Conservation (phyloP, 139 green algal species). For the Chloropicon primus region DNA sequence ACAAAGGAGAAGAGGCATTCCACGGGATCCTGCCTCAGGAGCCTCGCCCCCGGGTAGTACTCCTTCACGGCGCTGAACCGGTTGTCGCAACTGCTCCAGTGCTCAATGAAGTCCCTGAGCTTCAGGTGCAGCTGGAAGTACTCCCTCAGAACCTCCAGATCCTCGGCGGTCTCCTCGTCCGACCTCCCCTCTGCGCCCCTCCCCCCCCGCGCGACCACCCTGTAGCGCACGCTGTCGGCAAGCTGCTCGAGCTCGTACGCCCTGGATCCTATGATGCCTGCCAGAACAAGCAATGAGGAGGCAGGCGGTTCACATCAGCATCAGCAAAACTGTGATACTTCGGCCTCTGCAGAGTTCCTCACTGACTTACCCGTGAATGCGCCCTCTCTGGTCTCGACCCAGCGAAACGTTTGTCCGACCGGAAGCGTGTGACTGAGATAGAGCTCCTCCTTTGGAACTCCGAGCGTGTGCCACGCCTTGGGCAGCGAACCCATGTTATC, state of each 20-base stretch:
- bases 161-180: constrained; percentile 1
- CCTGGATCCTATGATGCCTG: constrained; percentile 54
- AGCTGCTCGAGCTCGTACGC: constrained; percentile 45
- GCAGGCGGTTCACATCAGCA: background rate
- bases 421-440: constrained; percentile 57
- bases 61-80: constrained; percentile 36
- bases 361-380: constrained; percentile 31
- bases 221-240: constrained; percentile 46
- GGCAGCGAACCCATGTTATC: background rate
- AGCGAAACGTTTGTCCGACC: constrained; percentile 77
- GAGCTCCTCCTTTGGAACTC: constrained; percentile 33
- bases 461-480: constrained; percentile 30
- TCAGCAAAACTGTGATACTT: background rate
- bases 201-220: constrained; percentile 37
- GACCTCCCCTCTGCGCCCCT: background rate
- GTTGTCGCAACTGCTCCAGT: constrained; percentile 36
- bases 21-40: constrained; percentile 80
- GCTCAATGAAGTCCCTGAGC: constrained; percentile 27
- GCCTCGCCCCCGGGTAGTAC: constrained; percentile 47
- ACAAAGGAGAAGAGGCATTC: constrained; percentile 93
- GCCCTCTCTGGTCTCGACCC: constrained; percentile 22
- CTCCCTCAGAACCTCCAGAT: constrained; percentile 39
- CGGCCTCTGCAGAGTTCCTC: background rate
- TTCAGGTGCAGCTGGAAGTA: constrained; percentile 63
- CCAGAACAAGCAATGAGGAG: too few species aligned